phyloP scores from a whole-genome alignment of 1,139 yeast species.

The Taphrina populina region DNA sequence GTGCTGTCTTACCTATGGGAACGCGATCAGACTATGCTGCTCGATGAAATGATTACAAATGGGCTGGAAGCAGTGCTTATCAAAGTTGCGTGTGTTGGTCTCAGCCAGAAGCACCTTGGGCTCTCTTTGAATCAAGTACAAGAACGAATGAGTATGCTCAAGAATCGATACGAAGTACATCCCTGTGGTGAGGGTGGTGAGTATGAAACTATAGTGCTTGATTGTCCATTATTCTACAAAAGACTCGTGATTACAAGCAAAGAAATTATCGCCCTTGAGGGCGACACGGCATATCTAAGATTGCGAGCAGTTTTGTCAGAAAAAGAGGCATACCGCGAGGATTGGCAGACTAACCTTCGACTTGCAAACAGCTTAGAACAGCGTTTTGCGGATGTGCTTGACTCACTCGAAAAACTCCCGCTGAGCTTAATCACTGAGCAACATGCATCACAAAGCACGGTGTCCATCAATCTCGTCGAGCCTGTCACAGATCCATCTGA shows the following conservation, averaged over 20 bases:
- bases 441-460: too few species aligned
- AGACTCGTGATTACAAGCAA: slow-evolving; percentile 52
- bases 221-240: slow-evolving; percentile 76
- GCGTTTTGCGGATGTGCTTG: not conserved
- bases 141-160: slow-evolving; percentile 59
- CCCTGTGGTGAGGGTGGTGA: slow-evolving; percentile 99
- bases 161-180: slow-evolving; percentile 73
- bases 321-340: slow-evolving; percentile 43
- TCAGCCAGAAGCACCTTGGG: slow-evolving; percentile 65
- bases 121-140: slow-evolving; percentile 61
- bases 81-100: slow-evolving; percentile 85
- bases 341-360: slow-evolving; percentile 24
- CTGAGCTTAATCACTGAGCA: too few species aligned
- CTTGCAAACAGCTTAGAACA: not conserved
- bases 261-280: slow-evolving; percentile 52
- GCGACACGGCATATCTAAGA: slow-evolving; percentile 67
- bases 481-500: too few species aligned
- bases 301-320: slow-evolving; percentile 47
- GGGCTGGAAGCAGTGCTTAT: slow-evolving; percentile 79
- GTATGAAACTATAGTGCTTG: slow-evolving; percentile 86
- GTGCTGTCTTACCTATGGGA: slow-evolving; percentile 86
- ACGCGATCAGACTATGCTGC: slow-evolving; percentile 70
- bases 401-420: not conserved
- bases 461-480: too few species aligned
- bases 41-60: slow-evolving; percentile 75